phyloP scores from a whole-genome alignment of 306 rosid genomes.

The Cyamopsis tetragonoloba region DNA sequence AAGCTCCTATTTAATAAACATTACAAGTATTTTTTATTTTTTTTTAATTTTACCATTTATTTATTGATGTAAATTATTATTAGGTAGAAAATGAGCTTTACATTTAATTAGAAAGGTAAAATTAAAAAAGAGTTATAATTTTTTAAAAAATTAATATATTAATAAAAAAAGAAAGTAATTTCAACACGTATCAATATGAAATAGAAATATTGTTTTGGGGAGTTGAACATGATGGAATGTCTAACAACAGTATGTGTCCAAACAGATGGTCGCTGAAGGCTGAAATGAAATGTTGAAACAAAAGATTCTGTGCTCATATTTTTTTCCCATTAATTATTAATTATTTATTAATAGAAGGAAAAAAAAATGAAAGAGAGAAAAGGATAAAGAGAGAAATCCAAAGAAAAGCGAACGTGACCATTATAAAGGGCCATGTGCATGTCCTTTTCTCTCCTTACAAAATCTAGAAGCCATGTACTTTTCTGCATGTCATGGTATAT shows the following conservation, averaged over 20 bases:
- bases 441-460: slow-evolving; percentile 12
- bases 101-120: no score
- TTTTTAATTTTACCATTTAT: no score
- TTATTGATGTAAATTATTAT: no score
- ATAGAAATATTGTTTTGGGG: not conserved
- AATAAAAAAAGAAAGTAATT: no score
- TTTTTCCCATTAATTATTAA: no score
- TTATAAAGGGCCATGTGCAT: slow-evolving; percentile 9
- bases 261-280: not conserved
- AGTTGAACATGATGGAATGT: not conserved
- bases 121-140: no score
- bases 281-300: not conserved
- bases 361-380: not conserved
- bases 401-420: not conserved
- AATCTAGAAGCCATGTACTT: slow-evolving; percentile 21
- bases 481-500: not conserved
- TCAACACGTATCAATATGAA: not conserved
- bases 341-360: no score
- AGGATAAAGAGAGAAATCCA: not conserved
- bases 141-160: no score
- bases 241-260: not conserved
- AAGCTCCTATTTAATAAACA: no score
- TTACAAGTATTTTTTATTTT: no score
- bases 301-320: not conserved
- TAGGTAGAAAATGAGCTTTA: no score